Conservation (phyloP, 345 rosid genomes). For the Anacardium occidentale region DNA sequence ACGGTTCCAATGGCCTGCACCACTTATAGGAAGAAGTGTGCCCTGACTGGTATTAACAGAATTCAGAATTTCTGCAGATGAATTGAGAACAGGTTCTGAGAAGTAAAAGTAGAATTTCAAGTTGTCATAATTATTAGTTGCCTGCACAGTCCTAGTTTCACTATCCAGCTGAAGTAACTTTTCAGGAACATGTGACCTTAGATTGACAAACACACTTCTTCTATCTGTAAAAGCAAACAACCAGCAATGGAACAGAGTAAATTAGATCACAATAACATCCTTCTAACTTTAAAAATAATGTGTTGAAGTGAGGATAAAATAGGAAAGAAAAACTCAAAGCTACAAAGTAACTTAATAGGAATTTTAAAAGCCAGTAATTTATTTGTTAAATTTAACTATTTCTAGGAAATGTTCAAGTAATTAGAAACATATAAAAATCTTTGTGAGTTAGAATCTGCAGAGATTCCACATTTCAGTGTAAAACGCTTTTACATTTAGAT, state of each 20-base stretch:
- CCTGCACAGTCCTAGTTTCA: slow-evolving; percentile 70
- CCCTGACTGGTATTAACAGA: slow-evolving; percentile 57
- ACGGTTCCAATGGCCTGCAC: slow-evolving; percentile 55
- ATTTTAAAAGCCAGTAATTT: background rate
- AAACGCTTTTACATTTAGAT: background rate
- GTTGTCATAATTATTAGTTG: slow-evolving; percentile 61
- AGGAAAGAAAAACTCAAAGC: background rate
- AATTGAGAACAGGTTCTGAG: slow-evolving; percentile 70
- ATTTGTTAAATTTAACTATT: background rate
- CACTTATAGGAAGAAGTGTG: slow-evolving; percentile 52
- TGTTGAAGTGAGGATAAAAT: background rate
- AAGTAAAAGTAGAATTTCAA: slow-evolving; percentile 75
- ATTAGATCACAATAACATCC: background rate
- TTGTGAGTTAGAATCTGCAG: no score
- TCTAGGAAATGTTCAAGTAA: background rate
- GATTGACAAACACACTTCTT: slow-evolving; percentile 60
- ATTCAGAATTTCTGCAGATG: slow-evolving; percentile 57
- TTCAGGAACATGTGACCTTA: slow-evolving; percentile 71
- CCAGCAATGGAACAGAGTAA: slow-evolving; percentile 21
- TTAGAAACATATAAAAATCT: background rate
- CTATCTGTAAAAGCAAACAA: slow-evolving; percentile 50
- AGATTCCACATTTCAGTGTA: background rate
- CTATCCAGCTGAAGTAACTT: slow-evolving; percentile 57
- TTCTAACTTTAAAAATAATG: background rate
- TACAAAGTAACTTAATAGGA: background rate